Conservation (phyloP, 169 alveolate species). For the Cytauxzoon felis region DNA sequence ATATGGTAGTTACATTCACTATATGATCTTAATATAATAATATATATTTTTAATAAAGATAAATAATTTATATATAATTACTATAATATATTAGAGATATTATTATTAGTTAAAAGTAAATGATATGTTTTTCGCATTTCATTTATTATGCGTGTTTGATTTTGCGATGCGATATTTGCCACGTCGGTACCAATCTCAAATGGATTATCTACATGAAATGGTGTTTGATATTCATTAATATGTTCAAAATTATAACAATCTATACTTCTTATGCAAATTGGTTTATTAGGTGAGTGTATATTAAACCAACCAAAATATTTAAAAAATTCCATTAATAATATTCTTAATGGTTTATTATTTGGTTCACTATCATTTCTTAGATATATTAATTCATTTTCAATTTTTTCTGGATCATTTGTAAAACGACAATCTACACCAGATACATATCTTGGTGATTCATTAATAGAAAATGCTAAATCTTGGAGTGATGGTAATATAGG, state of each 20-base stretch:
- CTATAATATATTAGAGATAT: neutral
- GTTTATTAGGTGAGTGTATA: slow-evolving; percentile 15
- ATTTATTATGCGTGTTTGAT: slow-evolving; percentile 18
- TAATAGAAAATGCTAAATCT: slow-evolving; percentile 68
- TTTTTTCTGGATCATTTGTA: slow-evolving; percentile 59
- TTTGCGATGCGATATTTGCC: slow-evolving; percentile 66
- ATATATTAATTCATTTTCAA: slow-evolving; percentile 56
- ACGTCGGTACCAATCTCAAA: slow-evolving; percentile 76
- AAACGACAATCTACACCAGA: slow-evolving; percentile 72
- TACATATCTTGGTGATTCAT: slow-evolving; percentile 69
- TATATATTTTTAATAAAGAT: too few species aligned
- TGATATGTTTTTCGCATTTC: slow-evolving; percentile 50
- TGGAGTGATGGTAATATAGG: slow-evolving; percentile 75
- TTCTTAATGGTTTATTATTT: neutral
- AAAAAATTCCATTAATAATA: slow-evolving; percentile 39
- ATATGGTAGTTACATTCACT: too few species aligned
- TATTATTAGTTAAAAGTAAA: slow-evolving; percentile 27
- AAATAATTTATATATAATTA: slow-evolving; percentile 21
- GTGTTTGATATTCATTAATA: slow-evolving; percentile 28
- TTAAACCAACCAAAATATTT: slow-evolving; percentile 50
- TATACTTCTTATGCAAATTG: slow-evolving; percentile 52
- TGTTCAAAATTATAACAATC: slow-evolving; percentile 52
- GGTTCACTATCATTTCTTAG: slow-evolving; percentile 35
- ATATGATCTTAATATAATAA: too few species aligned
- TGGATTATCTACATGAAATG: slow-evolving; percentile 74